Percentiles rank a stretch among this genome's conserved stretches.
These are phyloP conservation scores for Magnusiomyces suaveolens DNA, from an alignment of 1,139 yeast genomes.

Conservation along the genomic window DNA sequence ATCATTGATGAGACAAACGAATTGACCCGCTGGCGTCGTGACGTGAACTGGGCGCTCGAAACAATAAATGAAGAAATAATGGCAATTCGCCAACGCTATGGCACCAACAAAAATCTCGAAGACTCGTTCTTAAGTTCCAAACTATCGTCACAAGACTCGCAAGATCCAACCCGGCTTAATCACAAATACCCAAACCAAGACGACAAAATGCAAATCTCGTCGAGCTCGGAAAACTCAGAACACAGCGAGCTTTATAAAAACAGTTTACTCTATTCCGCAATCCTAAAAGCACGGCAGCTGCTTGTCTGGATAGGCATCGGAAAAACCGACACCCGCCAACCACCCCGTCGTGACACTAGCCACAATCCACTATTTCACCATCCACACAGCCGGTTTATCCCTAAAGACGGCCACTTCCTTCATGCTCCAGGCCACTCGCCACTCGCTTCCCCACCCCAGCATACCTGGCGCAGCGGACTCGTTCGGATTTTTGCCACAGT, in stretches of 20 bases:
- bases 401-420: too few species aligned
- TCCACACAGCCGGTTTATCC: too few species aligned
- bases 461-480: too few species aligned
- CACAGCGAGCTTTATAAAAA: too few species aligned
- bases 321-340: too few species aligned
- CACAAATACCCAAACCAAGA: neutral
- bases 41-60: constrained; percentile 27
- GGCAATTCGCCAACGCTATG: constrained; percentile 21
- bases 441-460: neutral
- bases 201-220: too few species aligned
- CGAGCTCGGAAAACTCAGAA: too few species aligned
- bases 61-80: constrained; percentile 27
- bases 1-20: neutral
- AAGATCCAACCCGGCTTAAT: neutral
- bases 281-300: too few species aligned
- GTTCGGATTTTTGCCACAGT: neutral
- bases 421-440: neutral
- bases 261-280: too few species aligned
- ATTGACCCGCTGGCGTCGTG: constrained; percentile 25
- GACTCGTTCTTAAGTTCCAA: neutral
- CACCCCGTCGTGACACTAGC: too few species aligned
- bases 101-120: neutral
- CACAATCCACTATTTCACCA: too few species aligned
- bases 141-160: neutral
- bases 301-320: too few species aligned